phyloP scores from a whole-genome alignment of 2,329 filamentous ascomycete genomes.

The Talaromyces atroroseus region DNA sequence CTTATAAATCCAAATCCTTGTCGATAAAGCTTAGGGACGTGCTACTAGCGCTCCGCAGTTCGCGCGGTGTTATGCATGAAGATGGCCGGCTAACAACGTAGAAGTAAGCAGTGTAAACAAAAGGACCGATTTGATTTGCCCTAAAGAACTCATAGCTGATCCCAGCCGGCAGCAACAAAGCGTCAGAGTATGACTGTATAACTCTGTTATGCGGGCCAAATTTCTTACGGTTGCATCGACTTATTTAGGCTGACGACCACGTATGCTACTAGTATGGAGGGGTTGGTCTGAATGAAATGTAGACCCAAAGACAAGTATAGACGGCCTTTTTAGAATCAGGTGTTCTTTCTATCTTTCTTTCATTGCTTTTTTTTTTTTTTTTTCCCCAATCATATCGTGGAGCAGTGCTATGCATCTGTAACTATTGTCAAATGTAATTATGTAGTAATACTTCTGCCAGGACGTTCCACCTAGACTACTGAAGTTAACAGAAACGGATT shows the following conservation, averaged over 20 bases:
- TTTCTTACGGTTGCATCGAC: background rate
- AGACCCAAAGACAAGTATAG: background rate
- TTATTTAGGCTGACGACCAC: background rate
- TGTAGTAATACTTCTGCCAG: no score
- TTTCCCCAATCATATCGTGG: background rate
- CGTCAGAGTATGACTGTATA: background rate
- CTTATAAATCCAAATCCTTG: background rate
- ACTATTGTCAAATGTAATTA: background rate
- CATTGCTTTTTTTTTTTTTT: no score
- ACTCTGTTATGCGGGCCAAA: no score
- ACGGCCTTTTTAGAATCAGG: background rate
- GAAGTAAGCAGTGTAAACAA: background rate
- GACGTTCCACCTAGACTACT: no score
- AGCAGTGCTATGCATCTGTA: background rate
- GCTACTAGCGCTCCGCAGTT: background rate
- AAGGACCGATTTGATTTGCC: background rate
- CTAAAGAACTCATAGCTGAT: background rate
- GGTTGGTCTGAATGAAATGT: background rate
- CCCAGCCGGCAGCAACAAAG: background rate
- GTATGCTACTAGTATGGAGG: background rate
- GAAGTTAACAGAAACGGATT: no score
- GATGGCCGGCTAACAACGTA: no score
- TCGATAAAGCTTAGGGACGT: background rate
- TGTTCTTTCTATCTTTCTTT: background rate
- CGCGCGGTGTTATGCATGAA: background rate